Evolutionary conservation across 1,284 basidiomycete species (phyloP).

Genomic region (Filobasidium uniguttulatum): DNA sequence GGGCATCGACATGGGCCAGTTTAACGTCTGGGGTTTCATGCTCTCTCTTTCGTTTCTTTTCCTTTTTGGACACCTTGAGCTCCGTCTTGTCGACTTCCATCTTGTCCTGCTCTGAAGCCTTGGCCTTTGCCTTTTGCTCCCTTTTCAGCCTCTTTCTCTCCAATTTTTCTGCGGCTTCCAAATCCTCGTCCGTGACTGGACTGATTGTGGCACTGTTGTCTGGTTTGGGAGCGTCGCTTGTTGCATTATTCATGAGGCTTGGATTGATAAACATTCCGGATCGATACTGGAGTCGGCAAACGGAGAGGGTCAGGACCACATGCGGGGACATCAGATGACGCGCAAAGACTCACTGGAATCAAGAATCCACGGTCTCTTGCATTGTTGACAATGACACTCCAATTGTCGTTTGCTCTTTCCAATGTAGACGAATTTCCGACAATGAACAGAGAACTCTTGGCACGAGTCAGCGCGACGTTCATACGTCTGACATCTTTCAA

Average conservation of each 20-base stretch:
- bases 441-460: conserved; percentile 85
- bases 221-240: no score
- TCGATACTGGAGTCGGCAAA: neutral
- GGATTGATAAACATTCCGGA: conserved; percentile 17
- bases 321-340: no score
- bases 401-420: conserved; percentile 65
- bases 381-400: conserved; percentile 64
- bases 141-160: neutral
- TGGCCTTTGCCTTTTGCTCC: neutral
- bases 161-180: no score
- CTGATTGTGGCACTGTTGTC: no score
- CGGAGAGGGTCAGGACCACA: neutral
- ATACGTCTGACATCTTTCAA: conserved; percentile 71
- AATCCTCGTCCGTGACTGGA: no score
- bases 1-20: neutral
- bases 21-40: conserved; percentile 8
- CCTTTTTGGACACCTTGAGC: neutral
- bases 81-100: no score
- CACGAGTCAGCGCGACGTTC: conserved; percentile 95
- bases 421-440: conserved; percentile 80
- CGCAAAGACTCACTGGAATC: conserved; percentile 31
- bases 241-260: no score
- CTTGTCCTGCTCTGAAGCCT: no score
- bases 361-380: conserved; percentile 44
- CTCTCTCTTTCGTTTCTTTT: conserved; percentile 9